Base-by-base conservation (phyloP, 768 basidiomycete genomes). In the Gyrodon lividus region DNA sequence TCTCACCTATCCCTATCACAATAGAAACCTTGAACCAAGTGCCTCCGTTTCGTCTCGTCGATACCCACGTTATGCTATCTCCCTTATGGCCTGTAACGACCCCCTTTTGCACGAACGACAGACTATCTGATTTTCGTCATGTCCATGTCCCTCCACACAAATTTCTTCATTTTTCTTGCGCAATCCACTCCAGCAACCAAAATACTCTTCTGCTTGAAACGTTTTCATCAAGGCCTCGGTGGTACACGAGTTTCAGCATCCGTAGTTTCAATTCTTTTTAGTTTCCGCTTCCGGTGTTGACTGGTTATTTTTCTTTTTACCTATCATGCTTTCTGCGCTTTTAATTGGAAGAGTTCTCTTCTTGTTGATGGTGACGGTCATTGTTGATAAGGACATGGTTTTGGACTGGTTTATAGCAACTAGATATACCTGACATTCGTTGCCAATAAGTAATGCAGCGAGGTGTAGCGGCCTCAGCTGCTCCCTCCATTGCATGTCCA, bases 11-110 rank as follows among this genome's bases (percentile, higher is more conserved):
- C 46, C 57, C 62, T 54, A 51, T 53, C 46, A 57, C 57, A 59
- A 45, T 60, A 60, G 51, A 48, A 51, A 60, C 34, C 43, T 48
- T 41, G 52, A 53, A 38, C 31, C 39, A 4, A 38, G 39, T 56
- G 40, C 50, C 43, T 58, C 60, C 41, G 58, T 57, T 51, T 47
- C 45, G 46, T 60, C 55, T 59, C 54, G 39, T 61, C 44, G 64
- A 69, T 72, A 70, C 66, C 63, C 62, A 64, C 58, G 60, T 65
- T 64, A 66, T 63, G 63, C 57, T 68, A 63, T 56, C 60, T 70
- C 63, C 61, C 61, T 69, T 51, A 68, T 61, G 68, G 66, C 70
- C 60, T 61, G 57, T 58, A 54, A 69, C 62, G 68, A 69, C 61
- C 58, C 40, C 54, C 54, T 66, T 58, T 51, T 59, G 58, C 70